Evolutionary conservation across 2,329 filamentous ascomycete genomes (phyloP), one percentile per base, ranked within the genome.

Genomic region (Claviceps sp.): DNA sequence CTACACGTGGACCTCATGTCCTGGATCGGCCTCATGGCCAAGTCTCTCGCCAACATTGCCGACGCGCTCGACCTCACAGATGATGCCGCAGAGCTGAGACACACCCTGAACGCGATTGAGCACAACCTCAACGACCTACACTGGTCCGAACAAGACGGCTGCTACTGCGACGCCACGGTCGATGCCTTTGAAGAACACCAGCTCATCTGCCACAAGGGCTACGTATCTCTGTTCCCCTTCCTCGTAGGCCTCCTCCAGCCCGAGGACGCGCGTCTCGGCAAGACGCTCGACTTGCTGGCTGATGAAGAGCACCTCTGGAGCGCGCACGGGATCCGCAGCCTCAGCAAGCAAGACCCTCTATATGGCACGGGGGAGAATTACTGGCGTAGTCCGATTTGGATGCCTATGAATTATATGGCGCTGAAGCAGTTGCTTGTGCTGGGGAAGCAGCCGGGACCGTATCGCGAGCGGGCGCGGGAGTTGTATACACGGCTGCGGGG

Each of bases 1-100:
- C 78, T 98, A 48, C 91, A 98, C 66, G 83, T 94, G 34, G 93
- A 98, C 68, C 76, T 97, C 50, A 86, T 98, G 66, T 87, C 87
- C 50, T 98, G 93, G 93, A 86, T 98, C 70, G 93, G 91, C n/a
- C 80, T 96, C 72, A 95, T 96, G 88, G 85, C 87, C 42, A 82
- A 85, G 57, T 85, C 86, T n/a, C 79, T 98, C 51, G 77, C 82
- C 60, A 86, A 85, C 58, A 86, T 96, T 59, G 88, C 89, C 1
- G 72, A 79, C 45, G 79, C 82, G 26, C 76, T 97, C n/a, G 83
- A 79, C 46, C 78, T 89, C 57, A 68, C 71, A 0, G 89, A 95
- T 37, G 91, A 97, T 58, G 83, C 78, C 0, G 76, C 78, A 22
- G 80, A 86, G 60, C 88, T 91, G 60, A 74, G 72, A 45, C 80